These are phyloP conservation scores for Mallotus repandus DNA, from an alignment of 441 rosid species.

Conservation along the genomic window DNA sequence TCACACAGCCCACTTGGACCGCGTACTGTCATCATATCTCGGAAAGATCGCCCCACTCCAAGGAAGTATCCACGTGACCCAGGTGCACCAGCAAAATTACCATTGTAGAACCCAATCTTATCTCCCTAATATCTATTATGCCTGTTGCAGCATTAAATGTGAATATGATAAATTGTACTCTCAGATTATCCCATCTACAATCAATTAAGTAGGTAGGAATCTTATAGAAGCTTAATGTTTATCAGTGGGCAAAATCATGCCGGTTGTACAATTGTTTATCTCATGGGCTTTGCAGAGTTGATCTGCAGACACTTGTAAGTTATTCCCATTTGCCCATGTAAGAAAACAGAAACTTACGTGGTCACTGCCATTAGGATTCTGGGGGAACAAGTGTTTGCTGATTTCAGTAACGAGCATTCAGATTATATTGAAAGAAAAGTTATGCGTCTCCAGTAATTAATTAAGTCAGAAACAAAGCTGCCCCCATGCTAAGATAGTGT, in stretches of 20 bases:
- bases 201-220: not conserved
- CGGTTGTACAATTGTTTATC: not conserved
- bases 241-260: not conserved
- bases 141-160: not conserved
- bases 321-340: not conserved
- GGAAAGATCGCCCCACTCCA: slow-evolving; percentile 64
- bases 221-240: not conserved
- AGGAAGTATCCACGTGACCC: slow-evolving; percentile 75
- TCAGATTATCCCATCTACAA: not conserved
- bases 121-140: not conserved
- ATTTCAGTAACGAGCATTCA: not conserved
- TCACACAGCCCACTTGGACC: slow-evolving; percentile 83
- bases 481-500: not conserved
- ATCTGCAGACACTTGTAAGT: not conserved
- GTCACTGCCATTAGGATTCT: not conserved
- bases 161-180: not conserved
- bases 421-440: not conserved
- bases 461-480: not conserved
- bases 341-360: not conserved
- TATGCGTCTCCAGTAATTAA: not conserved
- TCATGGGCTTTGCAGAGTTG: not conserved
- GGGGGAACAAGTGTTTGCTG: not conserved
- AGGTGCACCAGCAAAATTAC: slow-evolving; percentile 76
- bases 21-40: slow-evolving; percentile 66
- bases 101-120: slow-evolving; percentile 39